Evolutionary conservation across 148 eudicot species (phyloP).

Genomic region (Talinum fruticosum): DNA sequence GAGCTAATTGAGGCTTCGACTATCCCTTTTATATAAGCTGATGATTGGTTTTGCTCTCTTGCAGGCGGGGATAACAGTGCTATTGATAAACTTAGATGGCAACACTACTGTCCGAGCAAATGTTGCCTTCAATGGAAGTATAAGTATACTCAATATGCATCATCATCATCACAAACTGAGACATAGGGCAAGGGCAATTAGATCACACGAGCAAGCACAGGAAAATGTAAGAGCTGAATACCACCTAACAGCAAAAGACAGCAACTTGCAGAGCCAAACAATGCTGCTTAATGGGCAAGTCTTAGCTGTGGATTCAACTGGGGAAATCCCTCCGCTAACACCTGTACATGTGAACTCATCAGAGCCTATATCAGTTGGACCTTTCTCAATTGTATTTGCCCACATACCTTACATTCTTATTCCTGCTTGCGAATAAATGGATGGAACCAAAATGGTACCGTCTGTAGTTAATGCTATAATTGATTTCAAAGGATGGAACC

Average conservation of each 20-base stretch:
- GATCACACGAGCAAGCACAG: slow-evolving; percentile 21
- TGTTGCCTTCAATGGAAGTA: slow-evolving; percentile 35
- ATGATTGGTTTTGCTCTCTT: slow-evolving; percentile 9
- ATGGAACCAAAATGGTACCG: slow-evolving; percentile 26
- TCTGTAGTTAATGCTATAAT: too few species aligned
- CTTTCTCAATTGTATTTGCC: slow-evolving; percentile 69
- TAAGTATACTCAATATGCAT: neutral
- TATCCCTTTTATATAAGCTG: neutral
- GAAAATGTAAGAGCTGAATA: slow-evolving; percentile 56
- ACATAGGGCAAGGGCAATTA: slow-evolving; percentile 2
- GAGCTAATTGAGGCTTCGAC: too few species aligned
- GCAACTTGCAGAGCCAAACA: slow-evolving; percentile 62
- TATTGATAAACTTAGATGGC: slow-evolving; percentile 67
- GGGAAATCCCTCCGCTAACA: slow-evolving; percentile 52
- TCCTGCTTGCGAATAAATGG: slow-evolving; percentile 61
- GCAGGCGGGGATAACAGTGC: slow-evolving; percentile 64
- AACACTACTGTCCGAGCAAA: slow-evolving; percentile 45
- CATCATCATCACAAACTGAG: slow-evolving; percentile 27
- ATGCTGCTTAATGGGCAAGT: slow-evolving; percentile 77
- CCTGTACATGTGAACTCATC: slow-evolving; percentile 54
- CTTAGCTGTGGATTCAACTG: slow-evolving; percentile 44
- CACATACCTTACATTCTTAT: slow-evolving; percentile 55
- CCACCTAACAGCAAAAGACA: slow-evolving; percentile 69
- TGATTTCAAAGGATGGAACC: slow-evolving; percentile 20
- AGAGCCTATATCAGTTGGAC: slow-evolving; percentile 54